Base-by-base conservation (phyloP, 1,139 yeast species). In the Sugiyamaella xylanicola region DNA sequence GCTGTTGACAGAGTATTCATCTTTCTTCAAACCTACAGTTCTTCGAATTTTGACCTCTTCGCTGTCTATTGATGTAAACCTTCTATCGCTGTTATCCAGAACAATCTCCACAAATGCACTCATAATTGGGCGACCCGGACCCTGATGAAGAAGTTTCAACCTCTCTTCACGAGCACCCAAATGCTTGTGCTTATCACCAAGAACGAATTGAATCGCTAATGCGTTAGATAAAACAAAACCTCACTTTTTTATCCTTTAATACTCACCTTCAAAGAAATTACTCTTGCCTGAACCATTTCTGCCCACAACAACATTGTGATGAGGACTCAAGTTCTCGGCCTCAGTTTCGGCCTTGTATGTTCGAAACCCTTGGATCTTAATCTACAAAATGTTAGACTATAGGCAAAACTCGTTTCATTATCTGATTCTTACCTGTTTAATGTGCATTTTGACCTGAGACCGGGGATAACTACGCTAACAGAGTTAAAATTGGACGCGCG, bases 201-300 rank as follows among this genome's bases (percentile, higher is more conserved):
- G 73, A 8, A 92, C 98, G 72, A 92, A 95, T 59, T 98, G 77
- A 57, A 93, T 88, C 9, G 99, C 99, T 64, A 19, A 17, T n/a
- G 16, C 22, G 50, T 46, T 36, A 46, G 43, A 16, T 40, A 8
- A 40, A 11, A 40, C 43, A 7, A 17, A 40, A n/a, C n/a, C n/a
- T n/a, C n/a, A n/a, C n/a, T n/a, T n/a, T n/a, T n/a, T n/a, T n/a
- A n/a, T n/a, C n/a, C n/a, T n/a, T n/a, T n/a, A n/a, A n/a, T n/a
- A n/a, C 63, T 25, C 48, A 64, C 67, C 68, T 16, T 97, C 93
- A 71, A 93, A 93, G 73, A 95, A 88, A 71, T 93, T 93, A 51
- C 97, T 89, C 71, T 93, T 93, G 15, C 99, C 99, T 5, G 97
- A 87, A 15, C 99, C 99, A 71, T 93, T 93, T 53, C 97, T 76